Base-by-base conservation (phyloP, 192 early-diverging fungal genomes). In the Pilobolus umbonatus region DNA sequence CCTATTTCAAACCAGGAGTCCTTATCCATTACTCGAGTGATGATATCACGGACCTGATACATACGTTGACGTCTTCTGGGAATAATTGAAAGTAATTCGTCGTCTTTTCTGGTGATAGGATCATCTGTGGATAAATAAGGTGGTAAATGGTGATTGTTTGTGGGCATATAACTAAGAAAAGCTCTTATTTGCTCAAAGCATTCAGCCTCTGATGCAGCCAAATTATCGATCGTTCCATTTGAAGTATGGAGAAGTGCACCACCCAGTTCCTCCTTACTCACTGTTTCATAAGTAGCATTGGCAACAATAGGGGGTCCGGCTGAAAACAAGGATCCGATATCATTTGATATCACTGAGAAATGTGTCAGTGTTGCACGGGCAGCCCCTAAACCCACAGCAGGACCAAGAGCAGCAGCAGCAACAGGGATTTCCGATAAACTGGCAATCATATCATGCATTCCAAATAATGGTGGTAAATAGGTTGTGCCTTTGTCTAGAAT, bases 1-100 rank as follows among this genome's bases (percentile, higher is more conserved):
- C 69, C 69, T n/a, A 71, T 71, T 29, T 71, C 69, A 46, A 71
- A 71, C 64, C 64, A 71, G 14, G 64, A 62, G 1, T 29, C 54
- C 2, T 45, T 28, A 28, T 71, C 69, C n/a, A 71, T 29, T 0
- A 71, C 69, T 2, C 53, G 39, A 1, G 31, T 53, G 2, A 71
- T 21, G 26, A 71, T 59, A 14, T 65, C 63, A 26, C 69, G 40
- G n/a, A 71, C 59, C 26, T 71, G 62, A 31, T 66, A 71, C n/a
- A 57, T 47, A 3, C 63, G 52, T 28, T 65, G 63, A 10, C 69
- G 54, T 14, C 69, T 24, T 10, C 45, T 58, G 12, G 69, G 69
- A 21, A 71, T 66, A 29, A 62, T 51, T 6, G 12, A 10, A 31
- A 66, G n/a, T 10, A 71, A 31, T 34, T 25, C 26, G 17, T 70